A percentile compares a stretch with the other conserved stretches of the same genome.
Conservation (phyloP, 2,329 filamentous ascomycete species). For the Nothomitra cinnamomea region DNA sequence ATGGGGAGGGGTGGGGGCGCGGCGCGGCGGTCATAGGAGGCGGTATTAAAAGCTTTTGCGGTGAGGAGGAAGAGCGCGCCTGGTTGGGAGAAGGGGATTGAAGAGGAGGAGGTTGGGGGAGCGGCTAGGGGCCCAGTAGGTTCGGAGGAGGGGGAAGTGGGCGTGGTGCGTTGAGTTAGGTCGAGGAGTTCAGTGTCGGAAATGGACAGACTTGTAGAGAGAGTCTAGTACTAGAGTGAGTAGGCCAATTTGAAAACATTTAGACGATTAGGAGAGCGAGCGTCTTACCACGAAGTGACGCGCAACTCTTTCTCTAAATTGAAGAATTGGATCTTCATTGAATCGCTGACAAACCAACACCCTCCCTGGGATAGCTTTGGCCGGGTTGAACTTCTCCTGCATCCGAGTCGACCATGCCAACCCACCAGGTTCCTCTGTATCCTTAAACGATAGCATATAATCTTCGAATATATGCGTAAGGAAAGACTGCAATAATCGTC, state of each 20-base stretch:
- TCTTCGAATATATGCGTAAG: conserved; percentile 61
- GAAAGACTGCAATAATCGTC: conserved; percentile 54
- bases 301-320: conserved; percentile 46
- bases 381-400: conserved; percentile 50
- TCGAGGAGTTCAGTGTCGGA: conserved; percentile 21
- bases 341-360: conserved; percentile 47
- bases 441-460: conserved; percentile 41
- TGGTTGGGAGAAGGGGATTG: conserved; percentile 40
- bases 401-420: conserved; percentile 47
- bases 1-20: conserved; percentile 22
- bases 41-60: conserved; percentile 45
- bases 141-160: not conserved
- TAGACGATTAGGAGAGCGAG: too few species aligned
- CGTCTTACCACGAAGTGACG: conserved; percentile 52
- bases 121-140: conserved; percentile 20
- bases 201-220: conserved; percentile 45
- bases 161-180: too few species aligned
- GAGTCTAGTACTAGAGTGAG: too few species aligned
- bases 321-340: conserved; percentile 42
- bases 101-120: conserved; percentile 29
- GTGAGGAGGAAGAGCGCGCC: conserved; percentile 42
- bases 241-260: too few species aligned
- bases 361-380: conserved; percentile 42
- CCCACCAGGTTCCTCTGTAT: conserved; percentile 31
- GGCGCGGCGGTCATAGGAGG: conserved; percentile 20